Conservation (phyloP, 2,329 filamentous ascomycete species). For the Aspergillus fumigatus region DNA sequence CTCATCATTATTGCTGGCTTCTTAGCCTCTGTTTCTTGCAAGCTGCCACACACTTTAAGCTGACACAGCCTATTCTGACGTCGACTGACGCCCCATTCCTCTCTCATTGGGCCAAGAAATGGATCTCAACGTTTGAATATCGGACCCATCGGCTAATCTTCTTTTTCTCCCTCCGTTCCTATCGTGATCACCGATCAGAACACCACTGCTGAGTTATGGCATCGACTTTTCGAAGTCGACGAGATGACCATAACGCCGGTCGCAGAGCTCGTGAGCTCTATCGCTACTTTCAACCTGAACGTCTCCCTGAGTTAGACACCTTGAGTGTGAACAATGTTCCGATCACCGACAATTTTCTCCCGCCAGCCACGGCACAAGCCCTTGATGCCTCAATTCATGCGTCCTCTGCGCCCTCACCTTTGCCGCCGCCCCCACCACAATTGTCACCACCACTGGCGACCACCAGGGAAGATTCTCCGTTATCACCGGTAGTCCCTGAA, state of each 20-base stretch:
- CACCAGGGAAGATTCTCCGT: conserved; percentile 10
- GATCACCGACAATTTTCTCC: neutral
- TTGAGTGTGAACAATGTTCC: neutral
- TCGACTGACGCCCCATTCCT: no score
- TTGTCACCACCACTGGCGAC: conserved; percentile 7
- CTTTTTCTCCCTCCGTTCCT: neutral
- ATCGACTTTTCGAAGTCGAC: neutral
- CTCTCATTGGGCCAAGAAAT: neutral
- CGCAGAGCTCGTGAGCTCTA: conserved; percentile 37
- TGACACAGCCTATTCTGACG: no score
- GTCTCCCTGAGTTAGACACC: neutral
- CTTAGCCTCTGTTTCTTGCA: no score
- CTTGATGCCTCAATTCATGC: neutral
- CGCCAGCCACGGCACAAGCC: neutral
- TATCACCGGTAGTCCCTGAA: conserved; percentile 15
- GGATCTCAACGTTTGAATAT: neutral
- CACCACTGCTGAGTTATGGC: neutral
- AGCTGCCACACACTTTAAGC: no score
- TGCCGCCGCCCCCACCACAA: conserved; percentile 10
- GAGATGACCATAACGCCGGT: conserved; percentile 22
- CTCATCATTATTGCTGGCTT: no score
- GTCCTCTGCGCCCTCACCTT: neutral
- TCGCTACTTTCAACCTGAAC: conserved; percentile 36
- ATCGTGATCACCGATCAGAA: neutral
- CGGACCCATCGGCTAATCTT: neutral